Percentiles rank a stretch among this genome's conserved stretches.
Evolutionary conservation across 73 alveolate species (phyloP).

Genomic region (Durusdinium trenchii): DNA sequence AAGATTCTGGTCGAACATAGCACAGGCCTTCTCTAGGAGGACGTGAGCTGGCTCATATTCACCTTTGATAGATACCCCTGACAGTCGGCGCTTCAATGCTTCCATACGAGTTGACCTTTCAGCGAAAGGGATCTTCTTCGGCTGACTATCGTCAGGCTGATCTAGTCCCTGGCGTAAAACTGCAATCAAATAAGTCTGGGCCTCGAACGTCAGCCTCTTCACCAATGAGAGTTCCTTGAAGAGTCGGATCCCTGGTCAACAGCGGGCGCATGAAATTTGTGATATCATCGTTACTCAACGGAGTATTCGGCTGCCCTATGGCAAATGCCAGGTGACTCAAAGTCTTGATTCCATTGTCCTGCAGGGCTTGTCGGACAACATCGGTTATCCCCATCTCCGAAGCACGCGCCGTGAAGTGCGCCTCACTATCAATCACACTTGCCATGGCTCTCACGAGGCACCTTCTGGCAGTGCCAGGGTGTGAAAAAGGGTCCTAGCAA

Average conservation of each 20-base stretch:
- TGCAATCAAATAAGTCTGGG: neutral
- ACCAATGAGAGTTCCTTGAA: neutral
- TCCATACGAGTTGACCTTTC: neutral
- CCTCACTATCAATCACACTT: neutral
- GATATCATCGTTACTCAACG: neutral
- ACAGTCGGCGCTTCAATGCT: neutral
- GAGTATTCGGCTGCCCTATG: slow-evolving; percentile 11
- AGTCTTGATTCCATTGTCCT: neutral
- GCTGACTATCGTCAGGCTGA: neutral
- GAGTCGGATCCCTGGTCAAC: neutral
- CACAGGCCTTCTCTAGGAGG: neutral
- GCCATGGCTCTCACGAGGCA: neutral
- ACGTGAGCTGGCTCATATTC: neutral
- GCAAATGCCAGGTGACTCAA: neutral
- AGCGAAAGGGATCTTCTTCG: neutral
- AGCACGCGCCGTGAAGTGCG: neutral
- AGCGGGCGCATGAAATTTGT: neutral
- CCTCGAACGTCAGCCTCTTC: neutral
- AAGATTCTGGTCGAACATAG: neutral
- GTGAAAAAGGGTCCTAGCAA: no score
- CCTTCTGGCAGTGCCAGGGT: no score
- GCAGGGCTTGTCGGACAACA: neutral
- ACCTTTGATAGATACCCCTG: neutral
- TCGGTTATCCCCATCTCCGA: neutral
- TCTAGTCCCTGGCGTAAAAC: neutral